Conservation (phyloP, 2,329 filamentous ascomycete genomes). For the Chrysoporthe puriensis region DNA sequence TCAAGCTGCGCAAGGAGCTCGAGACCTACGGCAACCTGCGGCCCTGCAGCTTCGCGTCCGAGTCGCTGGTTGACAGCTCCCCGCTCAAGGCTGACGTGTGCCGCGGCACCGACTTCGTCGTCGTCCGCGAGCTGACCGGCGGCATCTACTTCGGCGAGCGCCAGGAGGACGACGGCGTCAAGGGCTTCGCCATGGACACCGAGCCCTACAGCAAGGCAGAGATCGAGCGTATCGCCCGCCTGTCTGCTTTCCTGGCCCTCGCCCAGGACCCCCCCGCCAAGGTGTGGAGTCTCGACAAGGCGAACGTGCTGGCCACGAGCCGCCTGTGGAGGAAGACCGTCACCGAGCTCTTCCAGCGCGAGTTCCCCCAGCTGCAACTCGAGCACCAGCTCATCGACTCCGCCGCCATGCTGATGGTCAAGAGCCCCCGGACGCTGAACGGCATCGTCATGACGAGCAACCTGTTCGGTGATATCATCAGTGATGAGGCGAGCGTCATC, state of each 20-base stretch:
- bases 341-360: conserved; percentile 79
- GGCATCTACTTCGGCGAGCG: conserved; percentile 96
- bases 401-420: conserved; percentile 97
- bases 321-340: conserved; percentile 89
- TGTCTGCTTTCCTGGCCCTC: conserved; percentile 81
- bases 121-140: conserved; percentile 88
- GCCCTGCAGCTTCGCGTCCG: conserved; percentile 93
- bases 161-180: conserved; percentile 72
- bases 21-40: conserved; percentile 92
- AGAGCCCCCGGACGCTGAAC: conserved; percentile 86
- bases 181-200: conserved; percentile 77
- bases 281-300: conserved; percentile 92
- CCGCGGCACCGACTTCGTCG: conserved; percentile 86
- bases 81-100: conserved; percentile 86
- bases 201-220: conserved; percentile 85
- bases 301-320: conserved; percentile 90
- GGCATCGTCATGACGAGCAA: conserved; percentile 93
- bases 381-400: conserved; percentile 93
- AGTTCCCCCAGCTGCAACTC: conserved; percentile 85
- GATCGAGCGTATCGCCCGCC: conserved; percentile 83
- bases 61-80: conserved; percentile 79
- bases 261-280: conserved; percentile 74
- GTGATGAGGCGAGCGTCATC: conserved; percentile 92
- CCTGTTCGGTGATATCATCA: conserved; percentile 94
- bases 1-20: conserved; percentile 91